phyloP scores from a whole-genome alignment of 805 yeast genomes.

The Hanseniaspora hatyaiensis region DNA sequence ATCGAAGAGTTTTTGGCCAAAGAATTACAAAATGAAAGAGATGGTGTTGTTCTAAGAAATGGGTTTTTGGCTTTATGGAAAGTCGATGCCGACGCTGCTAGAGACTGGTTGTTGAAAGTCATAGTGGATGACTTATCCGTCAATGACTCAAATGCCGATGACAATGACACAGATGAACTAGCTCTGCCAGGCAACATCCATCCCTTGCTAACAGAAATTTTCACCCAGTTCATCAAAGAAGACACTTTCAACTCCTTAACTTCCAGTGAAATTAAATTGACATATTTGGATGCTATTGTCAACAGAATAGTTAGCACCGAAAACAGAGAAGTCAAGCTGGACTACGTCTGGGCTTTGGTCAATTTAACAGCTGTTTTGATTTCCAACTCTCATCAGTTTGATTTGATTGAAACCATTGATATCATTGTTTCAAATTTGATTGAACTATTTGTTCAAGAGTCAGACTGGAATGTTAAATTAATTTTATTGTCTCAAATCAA shows the following conservation, averaged over 20 bases:
- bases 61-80: conserved; percentile 82
- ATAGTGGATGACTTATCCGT: conserved; percentile 1
- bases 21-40: conserved; percentile 52
- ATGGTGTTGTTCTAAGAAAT: conserved; percentile 87
- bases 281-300: conserved; percentile 75
- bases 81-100: conserved; percentile 73
- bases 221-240: conserved; percentile 79
- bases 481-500: conserved; percentile 46
- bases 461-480: conserved; percentile 91
- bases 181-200: conserved; percentile 43
- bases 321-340: conserved; percentile 52
- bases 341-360: conserved; percentile 75
- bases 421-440: conserved; percentile 60
- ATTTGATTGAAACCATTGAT: conserved; percentile 14
- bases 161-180: conserved; percentile 50
- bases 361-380: conserved; percentile 47
- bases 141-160: conserved; percentile 34
- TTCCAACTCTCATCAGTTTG: conserved; percentile 54
- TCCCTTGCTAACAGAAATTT: conserved; percentile 74
- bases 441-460: conserved; percentile 77
- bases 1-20: conserved; percentile 51
- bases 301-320: conserved; percentile 33
- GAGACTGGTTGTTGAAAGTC: conserved; percentile 35
- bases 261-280: conserved; percentile 60
- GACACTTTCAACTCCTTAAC: conserved; percentile 55